phyloP scores from a whole-genome alignment of 768 basidiomycete genomes.

The Amanita brunnescens region DNA sequence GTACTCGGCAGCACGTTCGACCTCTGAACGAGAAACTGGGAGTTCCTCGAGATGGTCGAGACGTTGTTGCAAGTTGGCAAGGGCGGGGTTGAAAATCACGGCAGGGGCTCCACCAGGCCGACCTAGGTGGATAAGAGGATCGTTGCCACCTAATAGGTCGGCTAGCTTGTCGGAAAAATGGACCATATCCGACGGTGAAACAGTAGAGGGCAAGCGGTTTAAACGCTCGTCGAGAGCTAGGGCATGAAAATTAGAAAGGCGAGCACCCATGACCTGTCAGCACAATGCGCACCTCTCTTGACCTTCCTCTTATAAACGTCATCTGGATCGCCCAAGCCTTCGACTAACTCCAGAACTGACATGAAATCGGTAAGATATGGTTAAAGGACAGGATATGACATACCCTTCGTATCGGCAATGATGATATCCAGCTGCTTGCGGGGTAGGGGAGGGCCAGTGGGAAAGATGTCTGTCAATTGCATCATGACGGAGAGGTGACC shows the following conservation, averaged over 20 bases:
- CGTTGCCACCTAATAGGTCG: neutral
- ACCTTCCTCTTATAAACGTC: neutral
- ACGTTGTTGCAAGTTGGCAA: constrained; percentile 6
- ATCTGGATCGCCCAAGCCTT: neutral
- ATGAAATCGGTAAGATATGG: neutral
- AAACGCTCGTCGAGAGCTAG: neutral
- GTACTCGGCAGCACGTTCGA: constrained; percentile 9
- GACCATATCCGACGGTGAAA: neutral
- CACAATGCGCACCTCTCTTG: constrained; percentile 1
- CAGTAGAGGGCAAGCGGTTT: neutral
- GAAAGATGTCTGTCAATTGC: neutral
- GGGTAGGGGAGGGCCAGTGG: constrained; percentile 3
- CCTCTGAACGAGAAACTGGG: constrained; percentile 8
- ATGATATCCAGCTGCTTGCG: constrained; percentile 8
- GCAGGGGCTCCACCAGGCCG: constrained; percentile 10
- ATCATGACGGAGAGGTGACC: neutral
- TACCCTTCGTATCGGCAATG: constrained; percentile 10
- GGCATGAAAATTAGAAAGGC: neutral
- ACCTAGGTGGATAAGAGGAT: constrained; percentile 7
- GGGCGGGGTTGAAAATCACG: constrained; percentile 9
- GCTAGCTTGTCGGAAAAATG: neutral
- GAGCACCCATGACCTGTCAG: neutral
- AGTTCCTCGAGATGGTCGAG: constrained; percentile 12
- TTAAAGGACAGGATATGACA: constrained; percentile 4
- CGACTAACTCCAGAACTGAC: neutral